Base-by-base conservation (phyloP, 1,139 yeast species). In the Hanseniaspora gamundiae region DNA sequence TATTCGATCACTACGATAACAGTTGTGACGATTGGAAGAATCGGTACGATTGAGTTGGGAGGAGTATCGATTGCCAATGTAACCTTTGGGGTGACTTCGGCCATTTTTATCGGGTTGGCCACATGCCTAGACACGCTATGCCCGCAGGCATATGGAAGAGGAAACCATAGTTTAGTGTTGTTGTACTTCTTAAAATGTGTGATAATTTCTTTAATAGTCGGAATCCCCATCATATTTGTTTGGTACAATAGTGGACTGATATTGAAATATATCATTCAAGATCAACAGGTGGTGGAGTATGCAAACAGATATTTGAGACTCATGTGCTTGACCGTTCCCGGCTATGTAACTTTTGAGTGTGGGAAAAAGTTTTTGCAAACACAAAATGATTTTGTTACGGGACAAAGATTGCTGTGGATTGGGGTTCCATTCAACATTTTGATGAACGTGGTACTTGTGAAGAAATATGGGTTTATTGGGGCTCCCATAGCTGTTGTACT, bases 51-150 rank as follows among this genome's bases (percentile, higher is more conserved):
- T 30, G 72, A 69, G 47, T 50, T 69, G 36, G 73, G 73, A 2
- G 73, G 73, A 6, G 72, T 70, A 4, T 69, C 76, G 0, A 60
- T 72, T 38, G 74, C 74, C 1, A 65, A 70, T 2, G 70, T 73
- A 55, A 69, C 76, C 0, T 71, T 70, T 52, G 70, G 68, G 48
- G 70, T 71, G 41, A 68, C 74, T 0, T 71, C 71, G 2, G 71
- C 76, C 1, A 60, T 73, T 1, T 71, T 70, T 49, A 73, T 71
- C 42, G 78, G 78, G 1, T 68, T 73, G 70, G 69, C 78, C n/a
- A 73, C 78, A 1, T 67, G 72, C 45, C 57, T 74, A 27, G 79
- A 74, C 52, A 68, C 77, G 2, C 61, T 73, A 38, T 73, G 78
- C 52, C 68, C 78, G 0, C 78, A 73, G 50, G 77, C 79, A 0